Evolutionary conservation across 2,329 filamentous ascomycete species (phyloP), one percentile per base, ranked within the genome.

Genomic region (Colletotrichum musicola): DNA sequence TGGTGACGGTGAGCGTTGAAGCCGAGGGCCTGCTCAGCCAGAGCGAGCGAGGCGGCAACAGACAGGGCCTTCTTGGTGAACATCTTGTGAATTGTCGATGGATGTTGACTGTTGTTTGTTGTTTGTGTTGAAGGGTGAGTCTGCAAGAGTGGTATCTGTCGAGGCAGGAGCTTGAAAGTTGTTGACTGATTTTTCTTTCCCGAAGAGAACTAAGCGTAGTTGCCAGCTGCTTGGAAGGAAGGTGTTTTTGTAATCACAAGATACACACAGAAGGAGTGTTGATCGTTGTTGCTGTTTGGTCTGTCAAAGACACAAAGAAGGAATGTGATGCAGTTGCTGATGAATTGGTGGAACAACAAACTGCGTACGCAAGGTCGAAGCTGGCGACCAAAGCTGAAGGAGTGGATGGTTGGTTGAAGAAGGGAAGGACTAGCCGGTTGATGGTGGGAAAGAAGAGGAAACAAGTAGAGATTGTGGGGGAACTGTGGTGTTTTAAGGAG

Each of bases 251-350:
- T 27, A 62, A 65, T 65, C 51, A 40, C 22, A 35, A 47, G 55
- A 69, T 69, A 71, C 51, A 58, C 54, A 58, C 54, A n/a, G 63
- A 71, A 69, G 61, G 65, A 61, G 60, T 59, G 64, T 30, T 70
- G 30, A 54, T 51, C 42, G 42, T 40, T 47, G 42, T 7, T 27
- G 50, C 40, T 66, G 53, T 62, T 62, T 79, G 70, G 80, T 85
- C 84, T 86, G 74, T 86, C 84, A 85, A 86, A 86, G 84, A 86
- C 81, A 79, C 82, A 77, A 75, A 80, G n/a, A 79, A 71, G 77
- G 69, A 77, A 74, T 77, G 77, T 81, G 78, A 79, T 81, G 74
- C 72, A 69, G 75, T 71, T 75, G 78, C 74, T 68, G 74, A 72
- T 76, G 72, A 50, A 50, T 62, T 50, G 27, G 66, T 16, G 47